Percentiles rank a stretch among this genome's conserved stretches.
These are phyloP conservation scores for Bruguiera sexangula DNA, from an alignment of 345 rosid genomes.

Conservation along the genomic window DNA sequence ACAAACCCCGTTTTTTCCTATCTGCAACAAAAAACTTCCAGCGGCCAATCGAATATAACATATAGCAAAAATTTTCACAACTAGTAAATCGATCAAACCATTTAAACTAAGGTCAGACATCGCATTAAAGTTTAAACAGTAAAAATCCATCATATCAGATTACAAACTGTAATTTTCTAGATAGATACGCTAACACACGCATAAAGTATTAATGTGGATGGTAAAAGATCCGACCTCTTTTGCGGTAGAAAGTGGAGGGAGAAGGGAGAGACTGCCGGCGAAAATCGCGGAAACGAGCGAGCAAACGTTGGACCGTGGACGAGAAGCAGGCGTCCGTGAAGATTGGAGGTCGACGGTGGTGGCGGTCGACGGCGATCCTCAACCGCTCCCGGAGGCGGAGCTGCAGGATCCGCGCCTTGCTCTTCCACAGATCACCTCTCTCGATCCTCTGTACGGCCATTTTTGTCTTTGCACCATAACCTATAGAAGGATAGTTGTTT, in stretches of 20 bases:
- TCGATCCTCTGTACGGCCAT: conserved; percentile 65
- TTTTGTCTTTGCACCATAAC: neutral
- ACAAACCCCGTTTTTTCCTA: too few relatives aligned
- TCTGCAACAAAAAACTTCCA: too few relatives aligned
- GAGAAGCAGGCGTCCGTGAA: conserved; percentile 62
- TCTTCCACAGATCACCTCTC: conserved; percentile 77
- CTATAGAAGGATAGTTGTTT: too few relatives aligned
- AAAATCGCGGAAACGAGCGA: conserved; percentile 59
- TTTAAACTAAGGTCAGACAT: too few relatives aligned
- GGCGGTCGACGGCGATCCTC: conserved; percentile 69
- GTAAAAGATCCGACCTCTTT: conserved; percentile 46
- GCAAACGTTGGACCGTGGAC: conserved; percentile 56
- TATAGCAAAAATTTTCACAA: too few relatives aligned
- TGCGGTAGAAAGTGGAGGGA: conserved; percentile 63
- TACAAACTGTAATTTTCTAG: too few relatives aligned
- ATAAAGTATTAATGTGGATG: too few relatives aligned
- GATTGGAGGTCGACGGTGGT: conserved; percentile 39
- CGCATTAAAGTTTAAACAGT: too few relatives aligned
- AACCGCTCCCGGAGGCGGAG: conserved; percentile 71
- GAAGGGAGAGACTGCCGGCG: conserved; percentile 83
- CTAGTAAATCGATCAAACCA: too few relatives aligned
- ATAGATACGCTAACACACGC: too few relatives aligned
- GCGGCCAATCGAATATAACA: too few relatives aligned
- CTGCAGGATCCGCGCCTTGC: conserved; percentile 55
- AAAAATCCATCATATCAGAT: too few relatives aligned